Base-by-base conservation (phyloP, 345 rosid species). In the Hibiscus trionum region DNA sequence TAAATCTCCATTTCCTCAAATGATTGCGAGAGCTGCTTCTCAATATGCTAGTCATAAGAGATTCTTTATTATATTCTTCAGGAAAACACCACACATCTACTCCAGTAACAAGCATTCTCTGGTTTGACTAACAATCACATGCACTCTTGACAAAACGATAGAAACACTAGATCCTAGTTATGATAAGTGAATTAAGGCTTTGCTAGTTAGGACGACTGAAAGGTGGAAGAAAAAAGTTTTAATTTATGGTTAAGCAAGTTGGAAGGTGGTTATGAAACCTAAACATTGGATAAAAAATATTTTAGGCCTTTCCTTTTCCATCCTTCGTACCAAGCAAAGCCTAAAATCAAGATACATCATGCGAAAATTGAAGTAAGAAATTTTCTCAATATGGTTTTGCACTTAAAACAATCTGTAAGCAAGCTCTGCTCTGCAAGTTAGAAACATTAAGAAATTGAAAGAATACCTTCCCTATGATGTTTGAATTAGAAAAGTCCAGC, bases 391-490 rank as follows among this genome's bases (percentile, higher is more conserved):
- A 70, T 70, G 29, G 53, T 65, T 64, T 65, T 31, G 44, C 66
- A 61, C 35, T 61, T 42, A 39, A 72, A 58, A 74, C 52, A 16
- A 27, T 29, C 16, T 47, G 52, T 56, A 2, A 61, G 46, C 66
- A 61, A n/a, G 24, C 29, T 55, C 29, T 4, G 61, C 31, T 65
- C 67, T 57, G 56, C 27, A 59, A 26, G 24, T 72, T 5, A 59
- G 35, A 35, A 61, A 62, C 7, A 63, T 42, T 33, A 53, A 26
- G 72, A 55, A 71, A 60, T 26, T 52, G 15, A 61, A 61, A 61
- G 35, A 77, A 67, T 72, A 94, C 98, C 98, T 91, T 94, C 80
- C 98, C 97, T 53, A 94, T 94, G 69, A 80, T 84, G 0, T 79
- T 70, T 0, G 91, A 85, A 76, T 79, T 88, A 7, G 98, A 86